Percentiles rank a stretch among this genome's conserved stretches.
These are phyloP conservation scores for Trichophyton verrucosum DNA, from an alignment of 2,329 filamentous ascomycete species.

Conservation along the genomic window DNA sequence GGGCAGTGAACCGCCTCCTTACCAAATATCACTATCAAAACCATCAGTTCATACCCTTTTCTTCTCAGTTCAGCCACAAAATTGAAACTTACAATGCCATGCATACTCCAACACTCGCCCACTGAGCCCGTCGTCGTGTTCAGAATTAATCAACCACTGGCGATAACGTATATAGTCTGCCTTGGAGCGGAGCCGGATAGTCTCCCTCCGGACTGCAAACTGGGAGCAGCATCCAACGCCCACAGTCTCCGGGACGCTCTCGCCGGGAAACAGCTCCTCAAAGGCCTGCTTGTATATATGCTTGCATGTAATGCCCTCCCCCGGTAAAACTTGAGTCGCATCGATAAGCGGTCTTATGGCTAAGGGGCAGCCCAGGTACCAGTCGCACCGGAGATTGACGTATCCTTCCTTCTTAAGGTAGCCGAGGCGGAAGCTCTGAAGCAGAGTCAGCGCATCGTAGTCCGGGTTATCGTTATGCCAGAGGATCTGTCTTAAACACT, in stretches of 20 bases:
- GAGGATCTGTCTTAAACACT: no score
- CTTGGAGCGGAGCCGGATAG: conserved; percentile 42
- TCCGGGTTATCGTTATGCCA: conserved; percentile 45
- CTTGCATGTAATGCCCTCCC: conserved; percentile 23
- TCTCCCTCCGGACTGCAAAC: conserved; percentile 48
- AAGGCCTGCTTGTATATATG: conserved; percentile 35
- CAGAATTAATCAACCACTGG: conserved; percentile 49
- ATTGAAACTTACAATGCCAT: conserved; percentile 36
- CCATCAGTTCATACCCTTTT: not conserved
- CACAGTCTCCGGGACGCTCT: conserved; percentile 38
- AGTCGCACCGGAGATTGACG: conserved; percentile 48
- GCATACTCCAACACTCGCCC: conserved; percentile 54
- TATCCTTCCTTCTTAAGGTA: conserved; percentile 43
- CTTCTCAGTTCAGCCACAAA: not conserved
- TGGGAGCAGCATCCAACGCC: conserved; percentile 53
- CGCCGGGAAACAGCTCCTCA: conserved; percentile 36
- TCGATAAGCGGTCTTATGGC: conserved; percentile 41
- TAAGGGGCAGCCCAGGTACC: conserved; percentile 46
- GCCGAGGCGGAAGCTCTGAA: conserved; percentile 40
- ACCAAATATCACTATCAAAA: conserved; percentile 22
- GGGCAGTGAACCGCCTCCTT: conserved; percentile 50
- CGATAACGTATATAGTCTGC: conserved; percentile 45
- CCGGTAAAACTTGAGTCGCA: conserved; percentile 34
- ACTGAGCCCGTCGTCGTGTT: conserved; percentile 43
- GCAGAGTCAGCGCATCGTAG: conserved; percentile 39